Base-by-base conservation (phyloP, 2,329 filamentous ascomycete genomes). In the Fusarium palustre region DNA sequence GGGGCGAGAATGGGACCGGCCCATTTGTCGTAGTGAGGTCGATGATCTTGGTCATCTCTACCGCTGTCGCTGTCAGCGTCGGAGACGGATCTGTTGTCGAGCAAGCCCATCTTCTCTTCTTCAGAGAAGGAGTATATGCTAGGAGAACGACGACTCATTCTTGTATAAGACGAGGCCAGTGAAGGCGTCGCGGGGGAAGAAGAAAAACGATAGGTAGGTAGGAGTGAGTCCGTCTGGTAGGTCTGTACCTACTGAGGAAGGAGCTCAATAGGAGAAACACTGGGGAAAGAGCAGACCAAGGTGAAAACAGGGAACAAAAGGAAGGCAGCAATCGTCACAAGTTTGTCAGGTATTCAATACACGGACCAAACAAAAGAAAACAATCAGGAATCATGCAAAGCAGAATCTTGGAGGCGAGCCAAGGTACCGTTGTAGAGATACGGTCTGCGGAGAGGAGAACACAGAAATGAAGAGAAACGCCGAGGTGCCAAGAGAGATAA, bases 91-190 rank as follows among this genome's bases (percentile, higher is more conserved):
- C 79, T 80, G 54, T 84, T 81, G n/a, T 85, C 81, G 33, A 85
- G 75, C 34, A 85, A 76, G 16, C 77, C 76, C 56, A 81, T 74
- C 69, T 81, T 83, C 77, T 86, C 84, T 75, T 85, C 81, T 53
- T 79, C 62, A 52, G 77, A 77, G 64, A 78, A 75, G 34, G 78
- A 76, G 63, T 75, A 72, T 50, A 73, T 76, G n/a, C 76, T 77
- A 24, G 75, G 65, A 59, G 77, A 77, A 72, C 79, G 76, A 38
- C 76, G 77, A 68, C 78, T 79, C 83, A 85, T 85, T 70, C 74
- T 68, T 33, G 36, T 36, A 48, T 22, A 49, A 43, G 34, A 20
- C 20, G 34, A 41, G 36, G 34, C 48, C 24, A 41, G 24, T 39
- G 16, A 38, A 22, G 24, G 34, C 13, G 33, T 20, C 33, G 48